Percentiles rank a stretch among this genome's conserved stretches.
These are phyloP conservation scores for Paramecium sexaurelia DNA, from an alignment of 73 alveolate genomes.

Conservation along the genomic window DNA sequence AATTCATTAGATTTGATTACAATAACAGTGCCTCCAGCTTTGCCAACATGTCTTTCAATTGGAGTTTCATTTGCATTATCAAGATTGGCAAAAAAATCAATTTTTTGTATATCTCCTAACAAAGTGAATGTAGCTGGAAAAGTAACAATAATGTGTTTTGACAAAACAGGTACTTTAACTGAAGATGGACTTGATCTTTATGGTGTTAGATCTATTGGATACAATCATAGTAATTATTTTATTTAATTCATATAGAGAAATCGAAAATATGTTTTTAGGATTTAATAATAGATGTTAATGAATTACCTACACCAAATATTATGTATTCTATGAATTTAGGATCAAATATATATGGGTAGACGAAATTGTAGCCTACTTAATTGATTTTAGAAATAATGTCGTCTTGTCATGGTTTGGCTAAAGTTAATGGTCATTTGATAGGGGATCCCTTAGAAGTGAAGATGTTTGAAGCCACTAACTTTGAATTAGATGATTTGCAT, in stretches of 20 bases:
- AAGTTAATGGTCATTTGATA: conserved; percentile 76
- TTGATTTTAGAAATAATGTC: conserved; percentile 66
- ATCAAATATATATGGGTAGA: conserved; percentile 1
- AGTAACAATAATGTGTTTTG: conserved; percentile 89
- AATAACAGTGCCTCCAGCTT: conserved; percentile 95
- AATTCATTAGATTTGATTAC: conserved; percentile 91
- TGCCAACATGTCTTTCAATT: conserved; percentile 93
- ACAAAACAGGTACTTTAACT: conserved; percentile 98
- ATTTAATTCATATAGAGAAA: background rate
- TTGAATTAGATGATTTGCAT: conserved; percentile 77
- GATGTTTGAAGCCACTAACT: conserved; percentile 88
- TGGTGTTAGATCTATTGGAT: conserved; percentile 77
- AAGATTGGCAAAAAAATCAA: conserved; percentile 81
- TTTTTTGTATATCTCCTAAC: conserved; percentile 91
- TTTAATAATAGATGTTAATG: background rate
- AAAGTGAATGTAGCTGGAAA: conserved; percentile 88
- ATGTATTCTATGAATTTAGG: background rate
- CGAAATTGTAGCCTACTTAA: background rate
- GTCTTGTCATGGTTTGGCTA: conserved; percentile 69
- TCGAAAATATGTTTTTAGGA: conserved; percentile 21
- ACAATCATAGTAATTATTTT: background rate
- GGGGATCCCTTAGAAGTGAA: conserved; percentile 96
- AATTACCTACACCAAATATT: background rate
- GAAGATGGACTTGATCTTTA: conserved; percentile 90
- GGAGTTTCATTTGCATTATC: conserved; percentile 91